Evolutionary conservation across 768 basidiomycete genomes (phyloP).

Genomic region (Amanita pseudoporphyria): DNA sequence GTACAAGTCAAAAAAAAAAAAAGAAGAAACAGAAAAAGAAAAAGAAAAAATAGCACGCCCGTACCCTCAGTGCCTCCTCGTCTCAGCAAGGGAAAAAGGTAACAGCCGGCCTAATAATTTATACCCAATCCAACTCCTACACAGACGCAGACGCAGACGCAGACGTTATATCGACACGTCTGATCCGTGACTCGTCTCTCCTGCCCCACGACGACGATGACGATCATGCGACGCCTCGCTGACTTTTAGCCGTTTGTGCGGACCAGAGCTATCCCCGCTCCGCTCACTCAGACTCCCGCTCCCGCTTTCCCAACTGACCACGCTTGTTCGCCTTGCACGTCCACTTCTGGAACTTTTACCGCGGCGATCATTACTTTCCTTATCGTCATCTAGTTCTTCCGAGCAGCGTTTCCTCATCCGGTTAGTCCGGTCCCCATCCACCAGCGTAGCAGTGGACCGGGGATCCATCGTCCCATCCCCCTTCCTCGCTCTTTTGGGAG

Average conservation of each 20-base stretch:
- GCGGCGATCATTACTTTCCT: conserved; percentile 6
- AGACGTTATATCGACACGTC: too few species aligned
- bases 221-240: neutral
- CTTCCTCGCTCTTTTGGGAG: conserved; percentile 13
- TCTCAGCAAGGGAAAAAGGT: too few species aligned
- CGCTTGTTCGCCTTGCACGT: neutral
- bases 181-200: too few species aligned
- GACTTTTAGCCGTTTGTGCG: conserved; percentile 3
- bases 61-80: too few species aligned
- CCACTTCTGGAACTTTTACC: neutral
- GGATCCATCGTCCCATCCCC: neutral
- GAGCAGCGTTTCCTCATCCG: conserved; percentile 36
- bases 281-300: neutral
- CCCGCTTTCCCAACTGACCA: neutral
- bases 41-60: too few species aligned
- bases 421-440: neutral
- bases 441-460: neutral
- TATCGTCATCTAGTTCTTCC: conserved; percentile 35
- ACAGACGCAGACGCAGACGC: too few species aligned
- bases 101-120: too few species aligned
- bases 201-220: neutral
- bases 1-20: too few species aligned
- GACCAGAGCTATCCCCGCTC: neutral
- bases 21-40: too few species aligned
- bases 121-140: too few species aligned